Percentiles rank a stretch among this genome's conserved stretches.
Conservation (phyloP, 345 rosid genomes). For the Melastoma malabathricum region DNA sequence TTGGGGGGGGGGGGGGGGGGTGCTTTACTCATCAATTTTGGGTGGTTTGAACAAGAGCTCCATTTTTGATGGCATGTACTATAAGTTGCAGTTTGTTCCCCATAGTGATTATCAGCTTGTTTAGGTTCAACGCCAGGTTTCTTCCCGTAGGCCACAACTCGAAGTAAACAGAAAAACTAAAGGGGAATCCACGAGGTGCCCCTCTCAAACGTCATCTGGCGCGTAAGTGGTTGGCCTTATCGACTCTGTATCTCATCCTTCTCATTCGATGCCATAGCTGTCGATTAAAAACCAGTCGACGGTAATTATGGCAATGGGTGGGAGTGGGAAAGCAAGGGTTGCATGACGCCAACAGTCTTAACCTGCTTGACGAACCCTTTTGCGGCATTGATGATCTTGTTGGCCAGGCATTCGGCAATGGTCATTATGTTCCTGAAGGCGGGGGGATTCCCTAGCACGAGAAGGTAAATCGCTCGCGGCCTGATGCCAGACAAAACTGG, state of each 20-base stretch:
- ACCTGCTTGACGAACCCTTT: slow-evolving; percentile 99
- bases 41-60: too few species aligned
- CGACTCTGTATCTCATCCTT: slow-evolving; percentile 95
- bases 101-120: too few species aligned
- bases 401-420: slow-evolving; percentile 88
- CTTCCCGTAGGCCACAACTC: too few species aligned
- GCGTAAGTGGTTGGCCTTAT: slow-evolving; percentile 83
- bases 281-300: not conserved
- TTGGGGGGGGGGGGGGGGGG: too few species aligned
- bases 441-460: slow-evolving; percentile 89
- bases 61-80: too few species aligned
- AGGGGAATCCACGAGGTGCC: too few species aligned
- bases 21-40: too few species aligned
- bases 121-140: too few species aligned
- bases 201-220: too few species aligned
- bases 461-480: slow-evolving; percentile 82
- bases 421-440: slow-evolving; percentile 88
- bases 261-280: slow-evolving; percentile 93
- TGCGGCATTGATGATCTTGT: slow-evolving; percentile 93
- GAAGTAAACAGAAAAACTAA: too few species aligned
- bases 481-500: slow-evolving; percentile 94
- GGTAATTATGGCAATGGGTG: not conserved
- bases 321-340: not conserved
- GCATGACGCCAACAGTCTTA: too few species aligned
- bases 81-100: too few species aligned